Evolutionary conservation across 1,284 basidiomycete genomes (phyloP).

Genomic region (Pascua sp.): DNA sequence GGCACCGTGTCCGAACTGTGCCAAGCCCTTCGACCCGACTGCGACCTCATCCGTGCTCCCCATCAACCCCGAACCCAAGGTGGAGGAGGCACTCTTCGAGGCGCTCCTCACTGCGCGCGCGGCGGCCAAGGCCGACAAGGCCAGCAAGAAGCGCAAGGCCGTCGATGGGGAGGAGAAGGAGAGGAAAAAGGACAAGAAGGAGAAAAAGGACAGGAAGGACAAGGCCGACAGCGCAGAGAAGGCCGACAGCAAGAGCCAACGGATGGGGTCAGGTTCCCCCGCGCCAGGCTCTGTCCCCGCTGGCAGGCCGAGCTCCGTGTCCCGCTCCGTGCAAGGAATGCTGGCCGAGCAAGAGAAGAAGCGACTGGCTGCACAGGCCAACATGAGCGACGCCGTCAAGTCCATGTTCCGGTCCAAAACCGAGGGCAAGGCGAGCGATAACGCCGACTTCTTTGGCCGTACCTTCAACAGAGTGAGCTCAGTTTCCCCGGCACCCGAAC

Average conservation of each 20-base stretch:
- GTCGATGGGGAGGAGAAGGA: slow-evolving; percentile 5
- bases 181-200: slow-evolving; percentile 4
- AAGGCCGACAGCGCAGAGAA: slow-evolving; percentile 4
- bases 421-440: slow-evolving; percentile 28
- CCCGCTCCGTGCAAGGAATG: slow-evolving; percentile 39
- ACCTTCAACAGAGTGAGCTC: slow-evolving; percentile 49
- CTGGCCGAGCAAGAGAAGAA: slow-evolving; percentile 48
- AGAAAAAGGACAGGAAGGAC: slow-evolving; percentile 14
- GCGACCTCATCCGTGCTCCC: slow-evolving; percentile 24
- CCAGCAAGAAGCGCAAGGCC: slow-evolving; percentile 35
- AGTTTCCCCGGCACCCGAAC: too few relatives aligned
- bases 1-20: slow-evolving; percentile 47
- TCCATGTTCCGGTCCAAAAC: slow-evolving; percentile 44
- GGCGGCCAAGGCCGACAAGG: slow-evolving; percentile 37
- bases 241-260: slow-evolving; percentile 16
- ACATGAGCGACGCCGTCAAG: slow-evolving; percentile 50
- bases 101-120: slow-evolving; percentile 35
- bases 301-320: slow-evolving; percentile 10
- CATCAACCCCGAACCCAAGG: slow-evolving; percentile 42
- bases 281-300: slow-evolving; percentile 1
- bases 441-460: slow-evolving; percentile 49
- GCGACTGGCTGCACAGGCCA: slow-evolving; percentile 41
- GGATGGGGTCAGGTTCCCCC: slow-evolving; percentile 3
- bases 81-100: slow-evolving; percentile 43
- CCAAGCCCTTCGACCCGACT: slow-evolving; percentile 39